Base-by-base conservation (phyloP, 75 land plant species). In the Sequoiadendron giganteum region DNA sequence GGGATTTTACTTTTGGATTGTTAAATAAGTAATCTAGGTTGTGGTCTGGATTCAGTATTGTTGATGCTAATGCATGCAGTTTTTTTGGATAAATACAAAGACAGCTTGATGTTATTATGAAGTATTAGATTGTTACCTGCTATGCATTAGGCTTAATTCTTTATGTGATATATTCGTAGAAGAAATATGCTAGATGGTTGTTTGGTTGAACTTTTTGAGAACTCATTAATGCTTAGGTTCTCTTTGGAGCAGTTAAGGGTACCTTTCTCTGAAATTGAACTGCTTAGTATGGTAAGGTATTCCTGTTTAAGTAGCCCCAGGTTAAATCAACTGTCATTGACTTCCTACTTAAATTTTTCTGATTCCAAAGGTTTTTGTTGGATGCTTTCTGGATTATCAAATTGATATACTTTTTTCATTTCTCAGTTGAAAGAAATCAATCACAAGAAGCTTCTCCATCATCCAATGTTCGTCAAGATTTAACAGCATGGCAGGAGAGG, bases 401-500 rank as follows among this genome's bases (percentile, higher is more conserved):
- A n/a, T 82, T 28, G 47, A 45, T 28, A 19, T 39, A 3, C 19
- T 40, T 43, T n/a, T 13, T 30, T 85, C 49, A 11, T 39, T 56
- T 58, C n/a, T 30, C 72, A 52, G 86, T 90, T 91, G 95, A 94
- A 86, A 94, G 91, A 81, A 87, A 92, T 70, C 88, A 90, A 18
- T 58, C 89, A 87, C 85, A 90, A 16, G 90, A 93, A 61, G 88
- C 90, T 61, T 87, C 93, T 52, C 90, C 92, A 2, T 91, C 90
- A 28, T 93, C 96, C 86, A 96, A 97, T 89, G 93, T 94, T 30
- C 92, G 95, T 56, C 93, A 93, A 90, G 99, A 97, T 89, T 91
- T 97, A 16, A 92, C 94, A 34, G 91, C 95, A 80, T 97, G 99
- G 99, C 98, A 97, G 88, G 96, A 92, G 87, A 91, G 83, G 61